Evolutionary conservation across 2,329 filamentous ascomycete genomes (phyloP).

Genomic region (Xylaria hypoxylon): DNA sequence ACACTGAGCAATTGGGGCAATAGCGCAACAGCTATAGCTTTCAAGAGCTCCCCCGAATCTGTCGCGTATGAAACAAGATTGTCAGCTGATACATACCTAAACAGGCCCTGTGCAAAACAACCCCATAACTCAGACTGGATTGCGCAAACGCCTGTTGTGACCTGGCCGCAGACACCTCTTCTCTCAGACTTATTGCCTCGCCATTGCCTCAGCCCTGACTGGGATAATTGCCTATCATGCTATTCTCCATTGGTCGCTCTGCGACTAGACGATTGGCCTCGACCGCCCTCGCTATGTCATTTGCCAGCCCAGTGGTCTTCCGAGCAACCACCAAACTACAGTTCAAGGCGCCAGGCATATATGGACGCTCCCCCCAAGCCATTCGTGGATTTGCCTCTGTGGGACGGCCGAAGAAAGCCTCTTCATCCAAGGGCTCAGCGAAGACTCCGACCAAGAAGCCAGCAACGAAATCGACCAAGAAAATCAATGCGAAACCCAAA

Average conservation of each 20-base stretch:
- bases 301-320: conserved; percentile 38
- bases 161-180: conserved; percentile 4
- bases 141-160: conserved; percentile 2
- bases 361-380: conserved; percentile 4
- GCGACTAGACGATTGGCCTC: conserved; percentile 52
- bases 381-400: conserved; percentile 41
- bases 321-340: conserved; percentile 25
- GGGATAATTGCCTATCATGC: conserved; percentile 51
- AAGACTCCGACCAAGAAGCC: conserved; percentile 42
- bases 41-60: conserved; percentile 24
- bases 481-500: conserved; percentile 24
- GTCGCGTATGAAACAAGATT: conserved; percentile 42
- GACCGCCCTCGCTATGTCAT: conserved; percentile 41
- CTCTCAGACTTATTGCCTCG: neutral
- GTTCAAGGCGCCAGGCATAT: conserved; percentile 21
- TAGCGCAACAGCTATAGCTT: conserved; percentile 22
- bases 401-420: conserved; percentile 36
- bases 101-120: conserved; percentile 13
- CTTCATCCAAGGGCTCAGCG: conserved; percentile 34
- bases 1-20: conserved; percentile 11
- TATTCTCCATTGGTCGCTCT: conserved; percentile 56
- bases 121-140: neutral
- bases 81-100: neutral
- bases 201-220: neutral
- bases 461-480: conserved; percentile 46